Base-by-base conservation (phyloP, 2,329 filamentous ascomycete genomes). In the Colletotrichum sp. region DNA sequence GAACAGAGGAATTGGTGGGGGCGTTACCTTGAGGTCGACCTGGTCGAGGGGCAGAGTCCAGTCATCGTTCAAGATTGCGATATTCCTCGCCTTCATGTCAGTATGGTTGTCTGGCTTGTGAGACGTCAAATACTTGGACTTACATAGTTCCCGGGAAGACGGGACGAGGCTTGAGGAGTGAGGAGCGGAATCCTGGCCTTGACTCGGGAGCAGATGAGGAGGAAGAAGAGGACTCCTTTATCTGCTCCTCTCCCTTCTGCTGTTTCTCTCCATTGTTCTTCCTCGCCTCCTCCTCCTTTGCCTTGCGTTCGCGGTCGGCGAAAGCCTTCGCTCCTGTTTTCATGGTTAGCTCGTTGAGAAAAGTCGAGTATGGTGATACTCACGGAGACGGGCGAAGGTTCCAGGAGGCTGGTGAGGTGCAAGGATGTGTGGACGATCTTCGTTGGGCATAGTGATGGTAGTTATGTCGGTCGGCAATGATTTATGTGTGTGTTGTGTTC, bases 121-220 rank as follows among this genome's bases (percentile, higher is more conserved):
- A 5, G 5, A 26, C 4, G 24, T 5, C 24, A 5, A 5, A 26
- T 26, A 26, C 24, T 26, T 26, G 18, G 39, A 12, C 9, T 49
- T 1, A 49, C 39, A 49, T 49, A 1, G 18, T 49, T 2, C 39
- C 39, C 8, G 39, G 39, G 0, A 44, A 44, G 39, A 44, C 16
- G 0, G 39, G 8, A 0, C 5, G 16, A 3, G 39, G 39, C 39
- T 44, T 44, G 5, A 44, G 39, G 18, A 44, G 39, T 1, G 39
- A 49, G 10, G n/a, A 6, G 1, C 0, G 44, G 3, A 21, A 0
- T 49, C 10, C 10, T 0, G 44, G 10, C 44, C 0, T 49, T 21
- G 44, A 21, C 9, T 49, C 10, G n/a, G 9, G 44, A 0, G 44
- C 10, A 1, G 44, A 49, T 4, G 44, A 7, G 18, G n/a, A 49